Evolutionary conservation across 208 protist genomes (phyloP).

Genomic region (Novymonas esmeraldas): DNA sequence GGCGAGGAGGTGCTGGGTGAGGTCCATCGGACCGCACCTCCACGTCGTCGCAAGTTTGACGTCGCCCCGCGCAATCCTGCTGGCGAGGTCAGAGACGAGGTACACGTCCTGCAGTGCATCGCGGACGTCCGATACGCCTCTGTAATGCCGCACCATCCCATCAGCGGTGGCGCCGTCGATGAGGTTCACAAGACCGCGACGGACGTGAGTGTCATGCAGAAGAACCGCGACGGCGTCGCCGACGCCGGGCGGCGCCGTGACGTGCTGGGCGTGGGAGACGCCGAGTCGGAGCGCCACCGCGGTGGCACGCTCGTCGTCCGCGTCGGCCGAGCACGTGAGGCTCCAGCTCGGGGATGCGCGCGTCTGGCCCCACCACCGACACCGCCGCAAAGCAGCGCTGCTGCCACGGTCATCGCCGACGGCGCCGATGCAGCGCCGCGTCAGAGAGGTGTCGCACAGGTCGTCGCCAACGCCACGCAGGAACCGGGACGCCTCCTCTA

Average conservation of each 20-base stretch:
- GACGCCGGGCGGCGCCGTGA: too few relatives aligned
- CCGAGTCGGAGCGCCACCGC: conserved; percentile 1
- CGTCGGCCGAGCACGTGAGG: background rate
- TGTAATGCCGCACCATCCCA: too few relatives aligned
- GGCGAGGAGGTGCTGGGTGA: conserved; percentile 3
- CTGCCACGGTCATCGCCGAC: background rate
- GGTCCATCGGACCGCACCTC: background rate
- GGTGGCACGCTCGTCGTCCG: background rate
- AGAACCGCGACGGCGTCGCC: too few relatives aligned
- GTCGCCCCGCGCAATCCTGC: background rate
- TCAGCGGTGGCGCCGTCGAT: too few relatives aligned
- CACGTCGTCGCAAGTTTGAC: background rate
- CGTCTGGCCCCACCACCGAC: conserved; percentile 9
- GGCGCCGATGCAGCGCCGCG: background rate
- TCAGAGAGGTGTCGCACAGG: background rate
- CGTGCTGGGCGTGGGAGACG: background rate
- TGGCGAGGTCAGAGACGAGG: background rate
- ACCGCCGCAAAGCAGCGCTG: background rate
- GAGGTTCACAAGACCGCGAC: conserved; percentile 2
- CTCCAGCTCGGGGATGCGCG: conserved; percentile 1
- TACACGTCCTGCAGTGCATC: background rate
- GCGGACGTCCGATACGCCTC: too few relatives aligned
- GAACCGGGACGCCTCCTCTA: conserved; percentile 8
- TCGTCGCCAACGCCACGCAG: conserved; percentile 5
- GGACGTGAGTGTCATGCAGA: too few relatives aligned